Base-by-base conservation (phyloP, 169 alveolate species). In the Sarcocystis neurona region DNA sequence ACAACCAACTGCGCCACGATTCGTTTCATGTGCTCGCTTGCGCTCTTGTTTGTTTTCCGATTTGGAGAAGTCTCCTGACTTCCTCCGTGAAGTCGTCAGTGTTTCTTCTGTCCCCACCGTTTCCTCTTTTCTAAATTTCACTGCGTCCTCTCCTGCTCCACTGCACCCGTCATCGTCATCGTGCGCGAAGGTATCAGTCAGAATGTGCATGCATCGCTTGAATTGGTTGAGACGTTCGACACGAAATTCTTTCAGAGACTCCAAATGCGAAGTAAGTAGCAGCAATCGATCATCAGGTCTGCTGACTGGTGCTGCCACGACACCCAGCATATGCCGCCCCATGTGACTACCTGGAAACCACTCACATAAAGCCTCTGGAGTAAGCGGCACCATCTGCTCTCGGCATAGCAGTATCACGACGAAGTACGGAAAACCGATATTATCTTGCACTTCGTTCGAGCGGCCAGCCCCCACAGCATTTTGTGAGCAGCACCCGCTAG, bases 251-350 rank as follows among this genome's bases (percentile, higher is more conserved):
- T 72, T 70, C 75, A 85, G 63, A 20, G 89, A 85, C 80, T 89
- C 92, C 10, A 89, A 50, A 70, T 89, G 92, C 43, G 92, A 58
- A 12, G 92, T 89, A 18, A 82, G 68, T 43, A 89, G 53, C 68
- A 75, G 89, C 56, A 89, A 48, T 10, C 89, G 78, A 48, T 89
- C 92, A 20, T 34, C 39, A 23, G 92, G 92, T 44, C 88, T 3
- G 60, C 56, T 87, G 77, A 79, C 58, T 68, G 86, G 82, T 39
- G 84, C 75, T 39, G 86, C 82, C 72, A 74, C 70, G 63, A 79
- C 85, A n/a, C 53, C 70, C 79, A 87, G 72, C 87, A 87, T 10
- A 46, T 87, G 91, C 48, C 91, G 37, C 58, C 91, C 91, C 91
- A 87, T 87, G 56, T 75, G 70, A 50, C 88, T 87, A 50, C 66